Base-by-base conservation (phyloP, 495 filamentous ascomycete genomes). In the Lepraria neglecta region DNA sequence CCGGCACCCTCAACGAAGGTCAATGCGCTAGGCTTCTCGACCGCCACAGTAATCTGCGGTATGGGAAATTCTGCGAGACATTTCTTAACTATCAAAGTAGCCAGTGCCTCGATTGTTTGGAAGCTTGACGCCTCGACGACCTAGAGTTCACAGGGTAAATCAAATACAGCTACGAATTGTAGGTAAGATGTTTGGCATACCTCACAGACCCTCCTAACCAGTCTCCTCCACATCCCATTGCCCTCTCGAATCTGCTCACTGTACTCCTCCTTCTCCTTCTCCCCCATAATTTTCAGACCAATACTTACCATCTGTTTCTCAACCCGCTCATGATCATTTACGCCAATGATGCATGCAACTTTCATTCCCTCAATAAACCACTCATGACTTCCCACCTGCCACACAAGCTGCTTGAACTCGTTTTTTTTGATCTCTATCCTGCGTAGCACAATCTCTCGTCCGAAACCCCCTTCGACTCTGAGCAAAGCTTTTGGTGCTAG, bases 1-100 rank as follows among this genome's bases (percentile, higher is more conserved):
- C 80, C 82, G 19, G 82, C 78, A 59, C 74, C 69, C 61, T 78
- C 72, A 6, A 82, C 80, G 70, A 82, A 82, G 7, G 80, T 76
- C 63, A 84, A 56, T 14, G 82, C 82, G 64, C 77, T 82, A 3
- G 82, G 81, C 68, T 84, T 84, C 63, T 83, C 76, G n/a, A 81
- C 75, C 58, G 63, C 65, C 1, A 82, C 82, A 0, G 79, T 83
- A 21, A 82, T 77, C 48, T 76, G 70, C 50, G 77, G 71, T 60
- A 83, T 75, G 9, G 74, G 76, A 65, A 78, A 82, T 30, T 78
- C 74, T 50, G 82, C 72, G 17, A 79, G 80, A 53, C 74, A 76
- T 63, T 77, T 80, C 46, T 73, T 76, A 33, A 79, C 80, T 51
- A 84, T 69, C 14, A 75, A 76, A 12, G 79, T 81, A 11, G 80